Conservation (phyloP, 306 rosid species). For the Hippophae tibetana region DNA sequence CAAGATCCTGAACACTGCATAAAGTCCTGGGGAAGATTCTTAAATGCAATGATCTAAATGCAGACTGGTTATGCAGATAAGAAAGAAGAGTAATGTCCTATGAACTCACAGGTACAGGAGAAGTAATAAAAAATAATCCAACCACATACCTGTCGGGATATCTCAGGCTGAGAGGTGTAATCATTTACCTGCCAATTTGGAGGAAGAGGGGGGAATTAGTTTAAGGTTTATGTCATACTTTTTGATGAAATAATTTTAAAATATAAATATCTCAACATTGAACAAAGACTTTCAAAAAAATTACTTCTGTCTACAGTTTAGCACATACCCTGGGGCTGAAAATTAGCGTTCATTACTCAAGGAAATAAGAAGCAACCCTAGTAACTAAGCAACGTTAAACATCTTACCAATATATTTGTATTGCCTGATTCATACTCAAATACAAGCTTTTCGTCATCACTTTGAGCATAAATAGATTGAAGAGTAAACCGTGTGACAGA, state of each 20-base stretch:
- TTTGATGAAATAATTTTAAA: neutral
- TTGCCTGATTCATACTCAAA: conserved; percentile 95
- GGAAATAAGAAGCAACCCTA: neutral
- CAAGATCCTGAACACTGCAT: no score
- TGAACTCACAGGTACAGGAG: neutral
- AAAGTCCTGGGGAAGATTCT: neutral
- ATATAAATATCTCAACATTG: neutral
- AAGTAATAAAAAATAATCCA: neutral
- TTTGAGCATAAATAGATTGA: conserved; percentile 86
- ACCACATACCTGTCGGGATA: conserved; percentile 72
- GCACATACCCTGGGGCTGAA: no score
- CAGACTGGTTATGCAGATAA: neutral
- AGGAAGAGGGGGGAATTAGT: conserved; percentile 5
- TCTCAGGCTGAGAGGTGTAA: conserved; percentile 72
- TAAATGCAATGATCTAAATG: neutral
- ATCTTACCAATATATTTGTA: conserved; percentile 79
- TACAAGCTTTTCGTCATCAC: conserved; percentile 88
- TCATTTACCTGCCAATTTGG: conserved; percentile 44
- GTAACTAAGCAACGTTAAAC: conserved; percentile 14
- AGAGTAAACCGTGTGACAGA: conserved; percentile 80
- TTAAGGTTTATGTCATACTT: neutral
- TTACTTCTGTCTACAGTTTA: no score
- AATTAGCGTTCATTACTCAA: neutral
- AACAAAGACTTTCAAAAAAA: neutral
- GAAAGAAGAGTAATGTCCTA: neutral